A percentile compares a stretch with the other conserved stretches of the same genome.
Evolutionary conservation across 306 rosid genomes (phyloP).

Genomic region (Mimosa pudica): DNA sequence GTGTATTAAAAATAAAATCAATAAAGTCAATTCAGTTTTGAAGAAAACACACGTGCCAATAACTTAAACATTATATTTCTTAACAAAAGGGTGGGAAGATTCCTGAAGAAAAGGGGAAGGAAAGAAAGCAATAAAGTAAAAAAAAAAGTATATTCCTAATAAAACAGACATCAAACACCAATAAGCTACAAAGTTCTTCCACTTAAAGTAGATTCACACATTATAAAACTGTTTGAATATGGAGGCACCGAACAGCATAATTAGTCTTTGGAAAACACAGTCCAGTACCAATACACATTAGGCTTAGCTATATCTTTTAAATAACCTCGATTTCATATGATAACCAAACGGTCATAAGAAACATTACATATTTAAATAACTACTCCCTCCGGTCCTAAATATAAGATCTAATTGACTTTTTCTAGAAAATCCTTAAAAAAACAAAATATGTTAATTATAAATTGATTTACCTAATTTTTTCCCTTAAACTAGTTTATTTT

Average conservation of each 20-base stretch:
- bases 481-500: too few species aligned
- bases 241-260: not conserved
- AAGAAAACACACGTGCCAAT: not conserved
- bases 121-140: not conserved
- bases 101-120: not conserved
- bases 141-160: too few species aligned
- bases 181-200: not conserved
- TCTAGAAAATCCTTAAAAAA: too few species aligned
- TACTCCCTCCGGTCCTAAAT: too few species aligned
- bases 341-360: not conserved
- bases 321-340: not conserved
- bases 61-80: not conserved
- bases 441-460: too few species aligned
- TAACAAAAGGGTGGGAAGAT: not conserved
- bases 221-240: constrained; percentile 7
- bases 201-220: not conserved
- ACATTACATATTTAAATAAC: not conserved
- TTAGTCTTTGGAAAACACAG: constrained; percentile 21
- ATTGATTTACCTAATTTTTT: too few species aligned
- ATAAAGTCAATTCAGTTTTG: not conserved
- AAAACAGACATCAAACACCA: not conserved
- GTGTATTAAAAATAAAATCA: not conserved
- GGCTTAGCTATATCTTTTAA: not conserved
- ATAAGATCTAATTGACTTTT: too few species aligned
- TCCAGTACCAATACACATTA: not conserved